Percentiles rank a stretch among this genome's conserved stretches.
These are phyloP conservation scores for Leccinum broughii DNA, from an alignment of 768 basidiomycete species.

Conservation along the genomic window DNA sequence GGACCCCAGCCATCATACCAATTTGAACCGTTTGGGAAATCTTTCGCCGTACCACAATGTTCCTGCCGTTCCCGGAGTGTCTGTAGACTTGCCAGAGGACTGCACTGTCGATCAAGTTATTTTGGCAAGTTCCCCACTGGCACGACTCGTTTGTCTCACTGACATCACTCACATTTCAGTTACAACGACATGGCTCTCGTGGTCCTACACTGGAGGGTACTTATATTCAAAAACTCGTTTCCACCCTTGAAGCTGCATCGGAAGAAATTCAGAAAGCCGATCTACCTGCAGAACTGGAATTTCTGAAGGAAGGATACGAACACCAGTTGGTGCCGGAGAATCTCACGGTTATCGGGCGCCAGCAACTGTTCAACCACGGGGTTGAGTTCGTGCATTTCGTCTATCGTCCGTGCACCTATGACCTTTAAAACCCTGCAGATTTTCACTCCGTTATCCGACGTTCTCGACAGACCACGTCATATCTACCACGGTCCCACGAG, in stretches of 20 bases:
- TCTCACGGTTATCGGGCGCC: slow-evolving; percentile 38
- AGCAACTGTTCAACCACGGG: slow-evolving; percentile 42
- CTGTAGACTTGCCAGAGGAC: slow-evolving; percentile 36
- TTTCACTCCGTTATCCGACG: slow-evolving; percentile 22
- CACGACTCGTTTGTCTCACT: neutral
- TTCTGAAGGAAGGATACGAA: slow-evolving; percentile 37
- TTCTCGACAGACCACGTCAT: slow-evolving; percentile 15
- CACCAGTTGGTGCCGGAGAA: slow-evolving; percentile 32
- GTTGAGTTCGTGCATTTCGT: slow-evolving; percentile 31
- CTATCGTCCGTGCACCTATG: neutral
- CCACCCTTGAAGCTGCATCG: slow-evolving; percentile 29
- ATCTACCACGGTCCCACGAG: slow-evolving; percentile 21
- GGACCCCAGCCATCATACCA: neutral
- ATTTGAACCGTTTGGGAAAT: slow-evolving; percentile 32
- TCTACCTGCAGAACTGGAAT: slow-evolving; percentile 35
- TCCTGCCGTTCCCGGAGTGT: slow-evolving; percentile 28
- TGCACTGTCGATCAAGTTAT: slow-evolving; percentile 42
- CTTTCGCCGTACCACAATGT: slow-evolving; percentile 40
- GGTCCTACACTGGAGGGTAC: slow-evolving; percentile 31
- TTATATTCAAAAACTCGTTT: slow-evolving; percentile 34
- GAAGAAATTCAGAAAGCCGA: slow-evolving; percentile 27
- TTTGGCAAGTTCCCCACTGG: slow-evolving; percentile 29
- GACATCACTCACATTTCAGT: slow-evolving; percentile 25
- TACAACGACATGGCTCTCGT: slow-evolving; percentile 45
- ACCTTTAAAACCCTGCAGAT: slow-evolving; percentile 10